A percentile compares a stretch with the other conserved stretches of the same genome.
These are phyloP conservation scores for Nemania sp. DNA, from an alignment of 2,329 filamentous ascomycete genomes.

Conservation along the genomic window DNA sequence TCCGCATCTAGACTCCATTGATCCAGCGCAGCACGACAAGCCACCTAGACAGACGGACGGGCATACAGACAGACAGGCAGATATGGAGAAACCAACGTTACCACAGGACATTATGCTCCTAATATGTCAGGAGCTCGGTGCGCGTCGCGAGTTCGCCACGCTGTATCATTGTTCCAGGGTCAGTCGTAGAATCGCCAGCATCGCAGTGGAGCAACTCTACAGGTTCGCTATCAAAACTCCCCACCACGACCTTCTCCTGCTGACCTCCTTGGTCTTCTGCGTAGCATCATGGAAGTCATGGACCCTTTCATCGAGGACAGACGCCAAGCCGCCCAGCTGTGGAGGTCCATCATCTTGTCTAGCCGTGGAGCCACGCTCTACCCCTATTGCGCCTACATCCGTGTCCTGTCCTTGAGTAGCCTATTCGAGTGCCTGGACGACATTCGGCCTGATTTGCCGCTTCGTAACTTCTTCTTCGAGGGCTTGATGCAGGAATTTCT, in stretches of 20 bases:
- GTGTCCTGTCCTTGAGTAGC: conserved; percentile 65
- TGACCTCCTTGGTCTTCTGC: conserved; percentile 24
- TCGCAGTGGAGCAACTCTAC: conserved; percentile 66
- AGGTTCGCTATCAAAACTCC: conserved; percentile 49
- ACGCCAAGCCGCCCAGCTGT: conserved; percentile 64
- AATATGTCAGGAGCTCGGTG: conserved; percentile 62
- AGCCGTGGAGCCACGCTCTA: conserved; percentile 65
- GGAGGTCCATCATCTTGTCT: conserved; percentile 71
- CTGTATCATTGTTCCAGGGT: conserved; percentile 63
- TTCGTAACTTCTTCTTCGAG: conserved; percentile 46
- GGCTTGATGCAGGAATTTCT: conserved; percentile 46
- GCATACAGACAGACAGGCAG: not conserved
- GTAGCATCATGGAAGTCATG: conserved; percentile 52
- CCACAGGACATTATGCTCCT: conserved; percentile 65
- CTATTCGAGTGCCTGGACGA: conserved; percentile 63
- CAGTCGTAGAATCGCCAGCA: conserved; percentile 58
- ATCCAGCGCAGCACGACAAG: not conserved
- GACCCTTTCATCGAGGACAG: conserved; percentile 48
- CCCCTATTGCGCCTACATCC: conserved; percentile 72
- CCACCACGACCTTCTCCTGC: conserved; percentile 5
- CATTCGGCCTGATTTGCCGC: conserved; percentile 40
- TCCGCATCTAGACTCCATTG: not conserved
- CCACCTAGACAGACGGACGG: too few relatives aligned
- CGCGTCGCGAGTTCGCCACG: conserved; percentile 60
- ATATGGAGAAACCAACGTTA: conserved; percentile 41